Evolutionary conservation across 768 basidiomycete species (phyloP), one percentile per base, ranked within the genome.

Genomic region (Stropharia rugosoannulata): DNA sequence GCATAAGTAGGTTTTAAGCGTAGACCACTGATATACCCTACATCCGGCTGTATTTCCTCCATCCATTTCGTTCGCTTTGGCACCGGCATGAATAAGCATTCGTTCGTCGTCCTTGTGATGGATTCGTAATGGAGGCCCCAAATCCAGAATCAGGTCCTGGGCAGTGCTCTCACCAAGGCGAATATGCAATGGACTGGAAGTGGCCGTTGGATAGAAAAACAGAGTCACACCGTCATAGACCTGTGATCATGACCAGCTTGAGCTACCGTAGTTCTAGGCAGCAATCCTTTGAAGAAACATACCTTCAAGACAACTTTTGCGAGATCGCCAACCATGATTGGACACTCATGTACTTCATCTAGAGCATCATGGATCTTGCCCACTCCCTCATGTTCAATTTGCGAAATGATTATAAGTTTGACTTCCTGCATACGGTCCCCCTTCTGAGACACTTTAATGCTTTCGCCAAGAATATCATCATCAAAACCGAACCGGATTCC

Each of bases 31-130:
- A 53, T 49, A 2, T n/a, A 32, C 80, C 84, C 81, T 59, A 82
- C 77, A 62, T 76, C 82, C 81, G 49, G 76, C 73, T 52, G 76
- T 78, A 19, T 72, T 73, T 50, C 76, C 78, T 22, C 73, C 75
- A n/a, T 83, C 80, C 12, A 72, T 65, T 15, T 72, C 63, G 1
- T 50, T 56, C 19, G 41, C 50, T 27, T 73, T 73, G 29, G 62
- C 68, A 4, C 79, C 80, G 5, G 85, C 80, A 62, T 94, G 92
- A 36, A 94, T 94, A 27, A 82, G 82, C 90, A 94, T 93, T 49
- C 91, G 75, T 59, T 90, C 86, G 63, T 95, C 94, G 53, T 95
- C 93, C 67, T 95, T 94, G 74, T 92, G 90, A 69, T 89, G 88
- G 48, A 86, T 75, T 29, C 87, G 79, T 13, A 85, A 73, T 4